phyloP scores from a whole-genome alignment of 805 yeast genomes.

The Metschnikowia similis region DNA sequence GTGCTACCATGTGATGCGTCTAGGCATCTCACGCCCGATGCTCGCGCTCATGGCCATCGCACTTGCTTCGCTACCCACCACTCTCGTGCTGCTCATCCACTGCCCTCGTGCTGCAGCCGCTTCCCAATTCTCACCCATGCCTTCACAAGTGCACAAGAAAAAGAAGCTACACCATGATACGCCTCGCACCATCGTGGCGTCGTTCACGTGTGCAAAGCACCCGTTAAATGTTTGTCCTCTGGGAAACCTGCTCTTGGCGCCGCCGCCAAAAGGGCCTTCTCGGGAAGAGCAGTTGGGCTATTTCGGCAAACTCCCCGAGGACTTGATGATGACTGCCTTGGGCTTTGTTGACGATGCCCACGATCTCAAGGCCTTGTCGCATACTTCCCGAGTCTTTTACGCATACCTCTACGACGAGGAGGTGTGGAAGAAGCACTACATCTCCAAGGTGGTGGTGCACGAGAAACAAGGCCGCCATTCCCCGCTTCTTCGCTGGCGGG shows the following conservation, averaged over 20 bases:
- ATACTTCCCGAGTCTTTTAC: constrained; percentile 61
- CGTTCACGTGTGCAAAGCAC: constrained; percentile 9
- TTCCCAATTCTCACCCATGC: not conserved
- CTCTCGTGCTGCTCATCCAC: not conserved
- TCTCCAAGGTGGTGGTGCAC: constrained; percentile 5
- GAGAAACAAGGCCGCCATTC: constrained; percentile 12
- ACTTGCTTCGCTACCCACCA: not conserved
- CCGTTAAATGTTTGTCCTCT: constrained; percentile 19
- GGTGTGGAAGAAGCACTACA: constrained; percentile 66
- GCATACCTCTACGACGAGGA: constrained; percentile 77
- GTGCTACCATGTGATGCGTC: too few relatives aligned
- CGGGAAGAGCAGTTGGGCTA: constrained; percentile 46
- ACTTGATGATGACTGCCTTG: constrained; percentile 52
- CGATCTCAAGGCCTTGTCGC: constrained; percentile 51
- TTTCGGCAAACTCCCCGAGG: constrained; percentile 56
- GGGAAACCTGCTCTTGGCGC: constrained; percentile 14
- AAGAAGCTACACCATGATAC: constrained; percentile 6
- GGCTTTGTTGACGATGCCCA: constrained; percentile 42
- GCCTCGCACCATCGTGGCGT: constrained; percentile 6
- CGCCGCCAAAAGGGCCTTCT: constrained; percentile 10
- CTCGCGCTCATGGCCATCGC: too few relatives aligned
- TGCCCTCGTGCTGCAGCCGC: too few relatives aligned
- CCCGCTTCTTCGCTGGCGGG: constrained; percentile 50
- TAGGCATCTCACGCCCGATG: too few relatives aligned
- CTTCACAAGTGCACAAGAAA: not conserved